Conservation (phyloP, 768 basidiomycete genomes). For the Russula sp. region DNA sequence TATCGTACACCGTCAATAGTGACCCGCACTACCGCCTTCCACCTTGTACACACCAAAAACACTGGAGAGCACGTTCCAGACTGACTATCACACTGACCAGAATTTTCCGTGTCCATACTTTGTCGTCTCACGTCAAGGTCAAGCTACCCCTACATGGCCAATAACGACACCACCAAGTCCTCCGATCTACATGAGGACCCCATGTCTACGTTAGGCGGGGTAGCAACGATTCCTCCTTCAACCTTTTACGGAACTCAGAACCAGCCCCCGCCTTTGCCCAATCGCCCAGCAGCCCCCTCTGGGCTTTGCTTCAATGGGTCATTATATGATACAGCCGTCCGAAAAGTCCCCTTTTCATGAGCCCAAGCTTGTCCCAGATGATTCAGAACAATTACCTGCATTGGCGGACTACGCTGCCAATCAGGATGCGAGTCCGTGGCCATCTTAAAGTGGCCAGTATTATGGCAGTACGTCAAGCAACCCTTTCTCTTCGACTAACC, state of each 20-base stretch:
- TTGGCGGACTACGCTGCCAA: too few species aligned
- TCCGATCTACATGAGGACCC: constrained; percentile 11
- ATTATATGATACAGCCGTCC: constrained; percentile 32
- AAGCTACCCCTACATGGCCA: constrained; percentile 13
- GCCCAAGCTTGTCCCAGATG: constrained; percentile 36
- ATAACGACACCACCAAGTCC: constrained; percentile 11
- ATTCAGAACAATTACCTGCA: constrained; percentile 23
- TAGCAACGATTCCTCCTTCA: constrained; percentile 34
- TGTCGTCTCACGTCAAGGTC: too few species aligned
- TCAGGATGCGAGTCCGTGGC: too few species aligned
- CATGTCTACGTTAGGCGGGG: background rate
- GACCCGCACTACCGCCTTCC: too few species aligned
- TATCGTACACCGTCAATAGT: too few species aligned
- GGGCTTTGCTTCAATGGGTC: constrained; percentile 42
- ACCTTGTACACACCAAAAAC: too few species aligned
- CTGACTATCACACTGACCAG: too few species aligned
- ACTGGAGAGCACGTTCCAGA: too few species aligned
- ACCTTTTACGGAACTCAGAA: constrained; percentile 21
- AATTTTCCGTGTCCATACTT: too few species aligned
- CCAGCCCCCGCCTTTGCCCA: constrained; percentile 36
- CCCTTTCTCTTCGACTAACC: too few species aligned
- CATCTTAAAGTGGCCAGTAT: too few species aligned
- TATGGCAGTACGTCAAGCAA: too few species aligned
- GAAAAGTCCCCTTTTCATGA: constrained; percentile 34
- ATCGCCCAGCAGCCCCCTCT: constrained; percentile 34